These are phyloP conservation scores for Saussurea involucrata DNA, from an alignment of 129 eudicot genomes.

Conservation along the genomic window DNA sequence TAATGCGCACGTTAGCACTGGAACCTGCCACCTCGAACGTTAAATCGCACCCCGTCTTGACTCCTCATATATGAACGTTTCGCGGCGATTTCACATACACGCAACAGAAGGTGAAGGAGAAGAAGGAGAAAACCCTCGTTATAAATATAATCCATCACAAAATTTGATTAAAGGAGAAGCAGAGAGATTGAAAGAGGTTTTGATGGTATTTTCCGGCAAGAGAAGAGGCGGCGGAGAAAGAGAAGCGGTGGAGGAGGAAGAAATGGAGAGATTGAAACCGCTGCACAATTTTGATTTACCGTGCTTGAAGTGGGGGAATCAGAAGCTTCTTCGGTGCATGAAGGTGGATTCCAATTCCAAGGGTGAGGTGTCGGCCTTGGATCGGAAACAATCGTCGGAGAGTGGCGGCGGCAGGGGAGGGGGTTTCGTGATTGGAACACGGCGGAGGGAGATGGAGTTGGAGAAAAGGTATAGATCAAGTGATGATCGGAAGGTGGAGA, in stretches of 20 bases:
- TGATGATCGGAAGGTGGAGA: slow-evolving; percentile 26
- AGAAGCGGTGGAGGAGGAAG: slow-evolving; percentile 29
- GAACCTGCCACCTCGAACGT: slow-evolving; percentile 41
- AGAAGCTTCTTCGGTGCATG: slow-evolving; percentile 59
- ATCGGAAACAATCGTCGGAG: slow-evolving; percentile 27
- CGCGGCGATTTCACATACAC: slow-evolving; percentile 43
- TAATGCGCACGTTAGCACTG: slow-evolving; percentile 32
- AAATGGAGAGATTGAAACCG: slow-evolving; percentile 50
- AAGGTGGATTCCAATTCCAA: slow-evolving; percentile 42
- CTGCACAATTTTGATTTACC: slow-evolving; percentile 68
- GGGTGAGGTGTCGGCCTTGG: slow-evolving; percentile 26
- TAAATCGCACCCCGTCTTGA: slow-evolving; percentile 32
- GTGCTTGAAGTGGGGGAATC: slow-evolving; percentile 68
- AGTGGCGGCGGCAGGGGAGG: slow-evolving; percentile 10
- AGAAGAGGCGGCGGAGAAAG: slow-evolving; percentile 23
- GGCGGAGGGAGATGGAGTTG: slow-evolving; percentile 31
- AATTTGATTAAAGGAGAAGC: background rate
- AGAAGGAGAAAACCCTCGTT: slow-evolving; percentile 4
- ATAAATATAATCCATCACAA: background rate
- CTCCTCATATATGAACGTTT: slow-evolving; percentile 27
- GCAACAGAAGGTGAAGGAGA: background rate
- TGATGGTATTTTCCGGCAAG: slow-evolving; percentile 34
- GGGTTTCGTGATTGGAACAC: background rate
- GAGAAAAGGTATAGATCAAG: slow-evolving; percentile 30
- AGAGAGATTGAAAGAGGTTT: slow-evolving; percentile 12